Conservation (phyloP, 164 flowering plant genomes). For the Nelumbo lutea region DNA sequence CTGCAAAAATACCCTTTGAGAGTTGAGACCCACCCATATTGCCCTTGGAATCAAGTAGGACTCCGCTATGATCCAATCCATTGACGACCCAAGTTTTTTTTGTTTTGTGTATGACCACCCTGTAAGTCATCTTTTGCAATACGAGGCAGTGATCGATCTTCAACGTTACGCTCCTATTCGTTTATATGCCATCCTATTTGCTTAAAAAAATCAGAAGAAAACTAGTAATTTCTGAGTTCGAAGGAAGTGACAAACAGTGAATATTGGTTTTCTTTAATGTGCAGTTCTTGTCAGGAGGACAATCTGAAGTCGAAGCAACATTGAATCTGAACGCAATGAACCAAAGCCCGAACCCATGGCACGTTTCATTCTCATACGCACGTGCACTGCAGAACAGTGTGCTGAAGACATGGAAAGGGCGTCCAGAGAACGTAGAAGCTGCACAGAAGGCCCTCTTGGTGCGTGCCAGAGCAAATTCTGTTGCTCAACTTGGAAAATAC, state of each 20-base stretch:
- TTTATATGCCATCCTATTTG: too few relatives aligned
- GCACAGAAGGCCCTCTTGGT: background rate
- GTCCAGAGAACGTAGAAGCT: slow-evolving; percentile 1
- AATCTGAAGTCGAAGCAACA: slow-evolving; percentile 1
- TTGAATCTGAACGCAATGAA: slow-evolving; percentile 3
- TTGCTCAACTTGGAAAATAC: slow-evolving; percentile 4
- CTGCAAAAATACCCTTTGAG: too few relatives aligned
- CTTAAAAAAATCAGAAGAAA: too few relatives aligned
- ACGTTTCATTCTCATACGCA: slow-evolving; percentile 5
- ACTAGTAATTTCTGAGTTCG: too few relatives aligned
- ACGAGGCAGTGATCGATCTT: too few relatives aligned
- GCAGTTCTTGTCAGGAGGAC: slow-evolving; percentile 6
- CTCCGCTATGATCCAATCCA: background rate
- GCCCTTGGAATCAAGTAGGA: too few relatives aligned
- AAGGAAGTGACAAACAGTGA: background rate
- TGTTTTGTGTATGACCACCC: background rate
- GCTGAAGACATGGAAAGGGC: slow-evolving; percentile 5
- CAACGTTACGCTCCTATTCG: too few relatives aligned
- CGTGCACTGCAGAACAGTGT: slow-evolving; percentile 4
- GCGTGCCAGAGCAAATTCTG: slow-evolving; percentile 3
- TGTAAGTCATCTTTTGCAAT: too few relatives aligned
- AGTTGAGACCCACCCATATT: too few relatives aligned
- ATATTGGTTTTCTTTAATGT: background rate
- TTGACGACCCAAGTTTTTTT: background rate
- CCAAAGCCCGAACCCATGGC: slow-evolving; percentile 6